Conservation (phyloP, 176 grass and related monocot genomes). For the Cocos nucifera region DNA sequence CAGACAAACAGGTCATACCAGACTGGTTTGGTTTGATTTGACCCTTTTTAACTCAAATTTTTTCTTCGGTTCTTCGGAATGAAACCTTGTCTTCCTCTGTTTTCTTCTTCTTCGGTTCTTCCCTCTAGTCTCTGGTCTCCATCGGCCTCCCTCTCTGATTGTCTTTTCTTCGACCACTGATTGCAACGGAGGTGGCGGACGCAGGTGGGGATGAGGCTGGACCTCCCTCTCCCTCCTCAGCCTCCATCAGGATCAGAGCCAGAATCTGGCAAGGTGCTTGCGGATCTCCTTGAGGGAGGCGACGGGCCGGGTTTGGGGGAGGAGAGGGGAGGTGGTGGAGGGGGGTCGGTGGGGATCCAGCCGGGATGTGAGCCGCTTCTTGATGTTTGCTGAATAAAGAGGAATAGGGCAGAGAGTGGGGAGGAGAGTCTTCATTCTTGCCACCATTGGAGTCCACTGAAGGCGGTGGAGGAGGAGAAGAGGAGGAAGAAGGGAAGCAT, state of each 20-base stretch:
- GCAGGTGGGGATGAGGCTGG: background rate
- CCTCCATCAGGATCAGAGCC: background rate
- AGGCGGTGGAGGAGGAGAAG: background rate
- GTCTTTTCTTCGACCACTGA: too few species aligned
- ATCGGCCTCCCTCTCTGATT: too few species aligned
- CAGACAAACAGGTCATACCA: too few species aligned
- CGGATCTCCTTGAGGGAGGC: constrained; percentile 9
- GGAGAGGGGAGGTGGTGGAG: constrained; percentile 15
- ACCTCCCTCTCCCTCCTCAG: background rate
- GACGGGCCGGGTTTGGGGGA: background rate
- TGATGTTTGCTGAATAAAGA: constrained; percentile 35
- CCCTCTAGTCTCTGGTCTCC: too few species aligned
- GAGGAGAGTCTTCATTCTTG: background rate
- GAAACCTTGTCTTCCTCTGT: too few species aligned
- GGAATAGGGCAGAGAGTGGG: background rate
- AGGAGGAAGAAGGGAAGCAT: constrained; percentile 9
- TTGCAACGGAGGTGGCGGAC: too few species aligned
- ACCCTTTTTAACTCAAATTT: too few species aligned
- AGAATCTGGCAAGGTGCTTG: constrained; percentile 26
- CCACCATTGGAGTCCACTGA: constrained; percentile 2
- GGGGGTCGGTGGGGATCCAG: constrained; percentile 19
- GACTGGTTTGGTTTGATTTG: too few species aligned
- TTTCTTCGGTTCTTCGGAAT: too few species aligned
- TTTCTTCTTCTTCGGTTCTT: too few species aligned
- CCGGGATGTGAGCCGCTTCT: constrained; percentile 27